phyloP scores from a whole-genome alignment of 768 basidiomycete genomes.

The Tylopilus sp. region DNA sequence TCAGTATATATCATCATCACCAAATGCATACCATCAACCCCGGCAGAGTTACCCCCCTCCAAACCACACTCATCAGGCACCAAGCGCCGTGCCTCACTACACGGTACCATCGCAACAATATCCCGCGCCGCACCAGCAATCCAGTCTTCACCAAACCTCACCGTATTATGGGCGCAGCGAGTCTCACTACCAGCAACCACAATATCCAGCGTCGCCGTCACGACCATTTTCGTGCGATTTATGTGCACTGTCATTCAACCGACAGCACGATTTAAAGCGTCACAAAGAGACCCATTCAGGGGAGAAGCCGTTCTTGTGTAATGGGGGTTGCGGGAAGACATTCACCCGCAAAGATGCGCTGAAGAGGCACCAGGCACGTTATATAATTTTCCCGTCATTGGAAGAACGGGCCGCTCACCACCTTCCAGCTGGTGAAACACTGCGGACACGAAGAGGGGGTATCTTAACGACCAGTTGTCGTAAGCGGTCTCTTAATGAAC shows the following conservation, averaged over 20 bases:
- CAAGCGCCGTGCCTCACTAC: slow-evolving; percentile 32
- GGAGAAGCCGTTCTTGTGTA: slow-evolving; percentile 80
- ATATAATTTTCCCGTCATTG: not conserved
- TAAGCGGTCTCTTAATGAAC: slow-evolving; percentile 11
- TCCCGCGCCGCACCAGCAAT: slow-evolving; percentile 23
- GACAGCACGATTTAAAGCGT: slow-evolving; percentile 81
- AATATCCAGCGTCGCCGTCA: slow-evolving; percentile 56
- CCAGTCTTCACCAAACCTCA: slow-evolving; percentile 21
- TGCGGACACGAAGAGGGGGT: slow-evolving; percentile 67
- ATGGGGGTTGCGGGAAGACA: slow-evolving; percentile 82
- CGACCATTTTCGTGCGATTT: slow-evolving; percentile 68
- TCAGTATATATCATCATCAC: slow-evolving; percentile 20
- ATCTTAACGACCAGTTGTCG: slow-evolving; percentile 20
- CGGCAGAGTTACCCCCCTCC: slow-evolving; percentile 27
- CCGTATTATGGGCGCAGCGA: slow-evolving; percentile 36
- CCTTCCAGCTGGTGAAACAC: slow-evolving; percentile 64
- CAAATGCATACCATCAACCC: slow-evolving; percentile 20
- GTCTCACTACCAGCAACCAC: slow-evolving; percentile 29
- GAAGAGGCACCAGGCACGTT: slow-evolving; percentile 76
- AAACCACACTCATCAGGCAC: slow-evolving; percentile 31
- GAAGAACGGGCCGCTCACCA: slow-evolving; percentile 13
- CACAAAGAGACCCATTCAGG: slow-evolving; percentile 84
- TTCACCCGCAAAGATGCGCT: slow-evolving; percentile 85
- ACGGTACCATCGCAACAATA: slow-evolving; percentile 29
- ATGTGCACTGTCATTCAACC: slow-evolving; percentile 79